Evolutionary conservation across 2,329 filamentous ascomycete genomes (phyloP).

Genomic region (Xylariaceae sp.): DNA sequence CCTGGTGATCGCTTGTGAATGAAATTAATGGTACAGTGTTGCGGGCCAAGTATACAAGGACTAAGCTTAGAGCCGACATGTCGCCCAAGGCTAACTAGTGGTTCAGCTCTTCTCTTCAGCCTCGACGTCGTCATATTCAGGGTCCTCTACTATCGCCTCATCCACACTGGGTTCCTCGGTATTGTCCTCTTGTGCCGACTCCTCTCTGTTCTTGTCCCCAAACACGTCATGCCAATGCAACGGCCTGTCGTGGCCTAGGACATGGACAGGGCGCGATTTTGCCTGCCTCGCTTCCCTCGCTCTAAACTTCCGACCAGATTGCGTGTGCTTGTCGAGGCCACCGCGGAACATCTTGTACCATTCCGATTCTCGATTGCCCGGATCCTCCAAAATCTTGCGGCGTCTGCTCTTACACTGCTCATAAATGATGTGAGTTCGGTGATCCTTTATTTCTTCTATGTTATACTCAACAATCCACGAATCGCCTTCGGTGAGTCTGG

Average conservation of each 20-base stretch:
- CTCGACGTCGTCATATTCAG: slow-evolving; percentile 4
- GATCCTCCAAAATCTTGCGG: slow-evolving; percentile 47
- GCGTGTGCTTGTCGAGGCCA: slow-evolving; percentile 45
- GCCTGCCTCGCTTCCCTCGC: slow-evolving; percentile 56
- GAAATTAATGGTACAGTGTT: too few relatives aligned
- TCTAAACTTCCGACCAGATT: slow-evolving; percentile 62
- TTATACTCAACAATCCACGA: slow-evolving; percentile 86
- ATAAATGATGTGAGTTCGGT: slow-evolving; percentile 57
- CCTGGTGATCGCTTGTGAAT: too few relatives aligned
- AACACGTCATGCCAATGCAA: slow-evolving; percentile 42
- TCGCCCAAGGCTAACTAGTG: too few relatives aligned
- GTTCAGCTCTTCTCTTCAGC: neutral
- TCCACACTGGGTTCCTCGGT: neutral
- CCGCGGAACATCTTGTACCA: slow-evolving; percentile 53
- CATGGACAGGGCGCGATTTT: slow-evolving; percentile 47
- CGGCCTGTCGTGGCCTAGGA: slow-evolving; percentile 48
- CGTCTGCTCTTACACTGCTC: slow-evolving; percentile 59
- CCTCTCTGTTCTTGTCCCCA: slow-evolving; percentile 9
- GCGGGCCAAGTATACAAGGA: slow-evolving; percentile 8
- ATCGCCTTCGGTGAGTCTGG: slow-evolving; percentile 45
- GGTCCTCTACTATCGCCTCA: neutral
- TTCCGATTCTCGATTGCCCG: slow-evolving; percentile 44
- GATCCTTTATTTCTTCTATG: slow-evolving; percentile 61
- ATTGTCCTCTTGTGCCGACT: neutral
- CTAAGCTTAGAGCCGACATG: too few relatives aligned